Evolutionary conservation across 768 basidiomycete species (phyloP).

Genomic region (Podaxis carcinomalis): DNA sequence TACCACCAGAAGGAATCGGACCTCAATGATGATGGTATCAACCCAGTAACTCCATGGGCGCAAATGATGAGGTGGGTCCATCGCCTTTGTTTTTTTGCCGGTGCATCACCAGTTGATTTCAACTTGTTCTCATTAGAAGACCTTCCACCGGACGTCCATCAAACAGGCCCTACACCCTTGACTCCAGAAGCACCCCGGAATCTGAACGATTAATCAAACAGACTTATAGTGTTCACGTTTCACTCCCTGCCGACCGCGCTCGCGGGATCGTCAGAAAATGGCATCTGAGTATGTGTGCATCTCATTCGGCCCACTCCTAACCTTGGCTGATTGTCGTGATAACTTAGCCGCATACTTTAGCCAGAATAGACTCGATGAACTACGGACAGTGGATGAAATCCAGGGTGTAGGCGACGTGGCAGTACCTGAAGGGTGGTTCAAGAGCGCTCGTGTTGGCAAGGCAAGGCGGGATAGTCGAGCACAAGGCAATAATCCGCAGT

Average conservation of each 20-base stretch:
- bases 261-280: constrained; percentile 63
- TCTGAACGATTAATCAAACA: constrained; percentile 74
- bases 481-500: constrained; percentile 29
- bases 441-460: constrained; percentile 72
- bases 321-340: constrained; percentile 23
- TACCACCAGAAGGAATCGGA: constrained; percentile 80
- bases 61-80: constrained; percentile 61
- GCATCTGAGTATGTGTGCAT: constrained; percentile 66
- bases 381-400: constrained; percentile 69
- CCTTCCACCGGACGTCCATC: constrained; percentile 20
- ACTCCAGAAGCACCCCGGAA: constrained; percentile 39
- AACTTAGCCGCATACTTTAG: constrained; percentile 80
- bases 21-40: constrained; percentile 46
- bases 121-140: constrained; percentile 16
- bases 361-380: constrained; percentile 66
- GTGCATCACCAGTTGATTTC: constrained; percentile 6
- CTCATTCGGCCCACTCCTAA: neutral
- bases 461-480: constrained; percentile 45
- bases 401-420: constrained; percentile 58
- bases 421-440: constrained; percentile 77
- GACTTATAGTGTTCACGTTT: constrained; percentile 78
- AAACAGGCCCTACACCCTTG: constrained; percentile 28
- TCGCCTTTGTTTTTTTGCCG: constrained; percentile 13
- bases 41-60: constrained; percentile 69
- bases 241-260: constrained; percentile 50